phyloP scores from a whole-genome alignment of 1,284 basidiomycete genomes.

The Ganoderma leucocontextum region DNA sequence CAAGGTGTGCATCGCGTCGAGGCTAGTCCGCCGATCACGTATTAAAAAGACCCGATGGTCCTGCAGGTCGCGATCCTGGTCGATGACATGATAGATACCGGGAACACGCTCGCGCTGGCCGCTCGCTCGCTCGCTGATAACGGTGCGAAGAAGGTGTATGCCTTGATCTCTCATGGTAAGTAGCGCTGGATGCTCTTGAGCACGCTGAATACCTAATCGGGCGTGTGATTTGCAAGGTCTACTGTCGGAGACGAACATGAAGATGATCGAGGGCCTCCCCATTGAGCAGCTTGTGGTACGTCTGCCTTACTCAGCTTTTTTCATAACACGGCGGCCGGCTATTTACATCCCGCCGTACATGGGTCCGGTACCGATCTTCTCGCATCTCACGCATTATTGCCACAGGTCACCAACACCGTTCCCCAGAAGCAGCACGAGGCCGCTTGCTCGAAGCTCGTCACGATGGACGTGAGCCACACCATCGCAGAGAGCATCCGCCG shows the following conservation, averaged over 20 bases:
- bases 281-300: slow-evolving; percentile 89
- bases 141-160: slow-evolving; percentile 90
- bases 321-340: slow-evolving; percentile 7
- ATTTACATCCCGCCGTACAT: slow-evolving; percentile 9
- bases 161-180: slow-evolving; percentile 91
- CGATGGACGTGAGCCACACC: slow-evolving; percentile 89
- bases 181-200: slow-evolving; percentile 19
- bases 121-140: slow-evolving; percentile 87
- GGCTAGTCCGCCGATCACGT: neutral
- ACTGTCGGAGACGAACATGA: slow-evolving; percentile 87
- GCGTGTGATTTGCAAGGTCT: slow-evolving; percentile 62
- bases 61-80: slow-evolving; percentile 88
- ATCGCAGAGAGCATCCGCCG: slow-evolving; percentile 96
- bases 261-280: slow-evolving; percentile 79
- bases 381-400: slow-evolving; percentile 4
- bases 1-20: slow-evolving; percentile 61
- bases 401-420: slow-evolving; percentile 81
- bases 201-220: slow-evolving; percentile 17
- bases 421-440: slow-evolving; percentile 67
- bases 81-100: slow-evolving; percentile 99
- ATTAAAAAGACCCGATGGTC: slow-evolving; percentile 7
- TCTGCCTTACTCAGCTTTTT: slow-evolving; percentile 29
- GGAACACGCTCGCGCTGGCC: slow-evolving; percentile 87
- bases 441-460: slow-evolving; percentile 68
- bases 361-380: slow-evolving; percentile 38